Evolutionary conservation across 306 rosid species (phyloP).

Genomic region (Mimosa pudica): DNA sequence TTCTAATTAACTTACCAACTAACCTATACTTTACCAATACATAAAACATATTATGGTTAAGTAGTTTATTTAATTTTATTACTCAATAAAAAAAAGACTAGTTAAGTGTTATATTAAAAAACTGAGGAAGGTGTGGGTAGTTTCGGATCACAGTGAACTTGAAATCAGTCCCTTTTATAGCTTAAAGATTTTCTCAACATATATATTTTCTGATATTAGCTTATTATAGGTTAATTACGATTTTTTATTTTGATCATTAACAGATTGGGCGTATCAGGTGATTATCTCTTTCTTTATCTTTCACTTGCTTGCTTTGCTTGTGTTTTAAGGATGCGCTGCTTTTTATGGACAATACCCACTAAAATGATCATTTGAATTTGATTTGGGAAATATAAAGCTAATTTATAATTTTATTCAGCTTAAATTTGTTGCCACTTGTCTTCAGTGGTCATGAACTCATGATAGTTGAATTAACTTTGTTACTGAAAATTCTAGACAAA

Average conservation of each 20-base stretch:
- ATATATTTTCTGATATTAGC: too few relatives aligned
- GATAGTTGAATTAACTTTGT: background rate
- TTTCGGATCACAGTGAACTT: too few relatives aligned
- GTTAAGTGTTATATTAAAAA: too few relatives aligned
- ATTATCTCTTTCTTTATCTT: slow-evolving; percentile 32
- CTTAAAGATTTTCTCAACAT: too few relatives aligned
- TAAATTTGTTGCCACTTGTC: background rate
- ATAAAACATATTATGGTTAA: too few relatives aligned
- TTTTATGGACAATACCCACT: slow-evolving; percentile 17
- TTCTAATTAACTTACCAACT: too few relatives aligned
- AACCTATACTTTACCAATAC: too few relatives aligned
- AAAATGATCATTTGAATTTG: slow-evolving; percentile 29
- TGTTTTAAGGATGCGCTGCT: slow-evolving; percentile 37
- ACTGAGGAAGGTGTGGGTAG: too few relatives aligned
- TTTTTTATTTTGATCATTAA: background rate
- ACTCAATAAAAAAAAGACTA: too few relatives aligned
- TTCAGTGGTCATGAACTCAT: too few relatives aligned
- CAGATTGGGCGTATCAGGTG: background rate
- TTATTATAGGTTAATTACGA: background rate
- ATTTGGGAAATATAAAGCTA: slow-evolving; percentile 1
- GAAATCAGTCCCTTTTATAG: too few relatives aligned
- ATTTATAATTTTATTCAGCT: background rate
- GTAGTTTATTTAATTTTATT: too few relatives aligned
- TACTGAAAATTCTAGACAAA: background rate
- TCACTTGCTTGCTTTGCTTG: slow-evolving; percentile 35